A percentile compares a stretch with the other conserved stretches of the same genome.
phyloP scores from a whole-genome alignment of 108 stramenopile genomes.

The Chaetoceros tenuissimus region DNA sequence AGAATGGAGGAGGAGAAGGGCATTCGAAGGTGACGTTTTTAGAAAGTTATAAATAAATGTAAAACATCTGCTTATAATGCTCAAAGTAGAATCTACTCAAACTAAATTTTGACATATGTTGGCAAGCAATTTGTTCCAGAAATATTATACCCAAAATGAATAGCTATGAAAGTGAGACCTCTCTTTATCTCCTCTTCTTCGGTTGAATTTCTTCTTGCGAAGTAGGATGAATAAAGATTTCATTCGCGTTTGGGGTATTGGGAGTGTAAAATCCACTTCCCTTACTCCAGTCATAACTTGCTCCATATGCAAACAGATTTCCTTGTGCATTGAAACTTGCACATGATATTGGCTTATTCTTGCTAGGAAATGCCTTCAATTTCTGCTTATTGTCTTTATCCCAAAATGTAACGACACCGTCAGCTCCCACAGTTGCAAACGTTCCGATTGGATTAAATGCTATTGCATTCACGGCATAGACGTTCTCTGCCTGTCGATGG shows the following conservation, averaged over 20 bases:
- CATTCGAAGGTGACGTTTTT: background rate
- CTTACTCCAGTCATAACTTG: slow-evolving; percentile 90
- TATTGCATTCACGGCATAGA: slow-evolving; percentile 87
- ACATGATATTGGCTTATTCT: slow-evolving; percentile 61
- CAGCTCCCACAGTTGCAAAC: slow-evolving; percentile 85
- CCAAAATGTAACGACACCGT: slow-evolving; percentile 95
- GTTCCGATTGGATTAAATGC: slow-evolving; percentile 89
- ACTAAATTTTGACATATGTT: no score
- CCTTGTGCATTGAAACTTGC: slow-evolving; percentile 84
- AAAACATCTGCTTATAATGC: no score
- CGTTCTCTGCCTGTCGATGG: slow-evolving; percentile 74
- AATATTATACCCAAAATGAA: no score
- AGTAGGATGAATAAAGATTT: slow-evolving; percentile 75
- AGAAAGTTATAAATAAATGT: background rate
- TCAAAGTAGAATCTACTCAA: no score
- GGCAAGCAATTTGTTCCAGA: no score
- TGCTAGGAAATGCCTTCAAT: slow-evolving; percentile 70
- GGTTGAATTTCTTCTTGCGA: slow-evolving; percentile 85
- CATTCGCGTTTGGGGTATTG: slow-evolving; percentile 65
- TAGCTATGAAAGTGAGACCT: no score
- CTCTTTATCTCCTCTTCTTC: slow-evolving; percentile 44
- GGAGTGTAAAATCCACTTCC: slow-evolving; percentile 55
- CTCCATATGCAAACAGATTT: slow-evolving; percentile 86
- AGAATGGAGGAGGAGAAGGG: background rate
- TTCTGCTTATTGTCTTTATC: slow-evolving; percentile 91